Percentiles rank a stretch among this genome's conserved stretches.
These are phyloP conservation scores for Metschnikowia hibisci DNA, from an alignment of 805 yeast genomes.

Conservation along the genomic window DNA sequence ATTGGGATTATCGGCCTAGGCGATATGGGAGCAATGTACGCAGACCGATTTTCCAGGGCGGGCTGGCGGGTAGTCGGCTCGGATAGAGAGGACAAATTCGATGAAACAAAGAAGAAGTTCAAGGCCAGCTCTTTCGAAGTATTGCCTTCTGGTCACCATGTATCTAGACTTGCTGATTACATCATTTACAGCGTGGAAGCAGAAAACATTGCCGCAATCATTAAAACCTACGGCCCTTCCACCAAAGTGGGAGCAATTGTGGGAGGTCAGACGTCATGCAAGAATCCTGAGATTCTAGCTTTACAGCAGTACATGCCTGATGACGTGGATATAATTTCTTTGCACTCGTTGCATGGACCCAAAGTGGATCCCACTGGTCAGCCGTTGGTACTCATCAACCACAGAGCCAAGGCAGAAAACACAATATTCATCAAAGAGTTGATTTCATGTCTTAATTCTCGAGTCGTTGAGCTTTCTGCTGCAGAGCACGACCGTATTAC, in stretches of 20 bases:
- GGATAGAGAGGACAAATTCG: conserved; percentile 67
- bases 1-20: conserved; percentile 95
- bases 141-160: conserved; percentile 75
- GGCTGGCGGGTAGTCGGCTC: conserved; percentile 92
- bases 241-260: conserved; percentile 85
- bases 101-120: conserved; percentile 39
- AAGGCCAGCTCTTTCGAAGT: conserved; percentile 48
- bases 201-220: conserved; percentile 71
- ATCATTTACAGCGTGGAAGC: conserved; percentile 93
- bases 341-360: conserved; percentile 96
- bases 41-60: conserved; percentile 66
- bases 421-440: conserved; percentile 59
- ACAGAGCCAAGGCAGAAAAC: conserved; percentile 55
- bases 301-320: conserved; percentile 71
- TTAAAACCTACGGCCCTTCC: conserved; percentile 74
- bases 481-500: conserved; percentile 90
- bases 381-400: conserved; percentile 83
- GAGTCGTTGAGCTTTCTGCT: conserved; percentile 73
- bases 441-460: conserved; percentile 72
- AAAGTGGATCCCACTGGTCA: conserved; percentile 85
- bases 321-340: conserved; percentile 78
- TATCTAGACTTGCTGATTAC: conserved; percentile 77
- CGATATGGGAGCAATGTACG: conserved; percentile 93
- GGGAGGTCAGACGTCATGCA: conserved; percentile 98
- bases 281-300: conserved; percentile 83